These are phyloP conservation scores for Cajanus cajan DNA, from an alignment of 306 rosid genomes.

Conservation along the genomic window DNA sequence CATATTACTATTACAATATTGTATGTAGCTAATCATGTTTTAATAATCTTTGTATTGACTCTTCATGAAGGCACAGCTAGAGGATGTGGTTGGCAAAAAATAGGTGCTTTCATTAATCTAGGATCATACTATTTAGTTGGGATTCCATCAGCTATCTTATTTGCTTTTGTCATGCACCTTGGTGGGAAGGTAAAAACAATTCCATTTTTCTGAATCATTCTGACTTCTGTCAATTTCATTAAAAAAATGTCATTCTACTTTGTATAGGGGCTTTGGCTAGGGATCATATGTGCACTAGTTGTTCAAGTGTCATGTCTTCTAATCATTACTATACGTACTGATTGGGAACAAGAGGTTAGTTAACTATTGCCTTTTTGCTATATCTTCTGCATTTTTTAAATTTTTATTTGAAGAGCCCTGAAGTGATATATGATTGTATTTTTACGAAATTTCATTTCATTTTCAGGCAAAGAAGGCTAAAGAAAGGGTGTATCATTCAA, in stretches of 20 bases:
- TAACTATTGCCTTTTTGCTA: not conserved
- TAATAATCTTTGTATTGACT: not conserved
- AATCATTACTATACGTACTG: conserved; percentile 47
- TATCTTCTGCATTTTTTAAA: not conserved
- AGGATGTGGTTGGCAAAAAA: conserved; percentile 88
- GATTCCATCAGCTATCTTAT: conserved; percentile 55
- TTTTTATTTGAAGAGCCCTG: not conserved
- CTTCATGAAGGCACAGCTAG: conserved; percentile 60
- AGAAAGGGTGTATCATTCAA: conserved; percentile 43
- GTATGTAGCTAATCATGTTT: not conserved
- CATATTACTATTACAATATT: not conserved
- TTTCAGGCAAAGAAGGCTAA: conserved; percentile 50
- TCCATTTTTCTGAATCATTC: not conserved
- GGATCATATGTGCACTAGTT: conserved; percentile 63
- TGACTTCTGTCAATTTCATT: not conserved
- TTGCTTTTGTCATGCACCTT: conserved; percentile 59
- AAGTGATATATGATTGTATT: not conserved
- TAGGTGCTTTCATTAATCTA: conserved; percentile 72
- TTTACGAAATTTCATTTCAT: not conserved
- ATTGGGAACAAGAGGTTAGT: conserved; percentile 76
- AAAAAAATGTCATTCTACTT: not conserved
- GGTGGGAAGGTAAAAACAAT: conserved; percentile 65
- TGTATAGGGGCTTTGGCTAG: conserved; percentile 75
- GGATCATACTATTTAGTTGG: conserved; percentile 77
- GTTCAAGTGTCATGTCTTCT: conserved; percentile 57